Percentiles rank a stretch among this genome's conserved stretches.
Conservation (phyloP, 495 filamentous ascomycete species). For the Aspergillus affinis region DNA sequence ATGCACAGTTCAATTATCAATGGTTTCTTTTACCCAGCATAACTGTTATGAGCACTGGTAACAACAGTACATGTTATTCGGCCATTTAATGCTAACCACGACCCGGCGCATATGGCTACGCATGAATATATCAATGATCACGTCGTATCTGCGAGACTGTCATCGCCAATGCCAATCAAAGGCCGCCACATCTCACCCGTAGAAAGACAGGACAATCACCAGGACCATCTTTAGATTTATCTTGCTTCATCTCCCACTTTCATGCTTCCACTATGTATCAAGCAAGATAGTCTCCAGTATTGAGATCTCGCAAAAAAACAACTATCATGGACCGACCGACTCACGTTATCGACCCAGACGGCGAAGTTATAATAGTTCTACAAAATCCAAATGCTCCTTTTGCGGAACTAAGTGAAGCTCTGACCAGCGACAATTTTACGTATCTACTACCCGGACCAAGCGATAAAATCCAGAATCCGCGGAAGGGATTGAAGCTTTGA, state of each 20-base stretch:
- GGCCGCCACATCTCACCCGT: conserved; percentile 1
- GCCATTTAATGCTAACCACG: conserved; percentile 1
- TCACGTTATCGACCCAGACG: conserved; percentile 8
- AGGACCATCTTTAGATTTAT: conserved; percentile 5
- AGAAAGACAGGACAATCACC: neutral
- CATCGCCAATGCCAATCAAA: too few relatives aligned
- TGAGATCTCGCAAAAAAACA: too few relatives aligned
- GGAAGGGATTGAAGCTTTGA: neutral
- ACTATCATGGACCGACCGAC: neutral
- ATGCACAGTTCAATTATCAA: too few relatives aligned
- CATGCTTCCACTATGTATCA: neutral
- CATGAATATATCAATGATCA: neutral
- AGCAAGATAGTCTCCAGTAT: too few relatives aligned
- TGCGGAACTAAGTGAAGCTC: neutral
- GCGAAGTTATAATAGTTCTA: conserved; percentile 12
- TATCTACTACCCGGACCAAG: too few relatives aligned
- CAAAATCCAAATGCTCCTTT: conserved; percentile 6
- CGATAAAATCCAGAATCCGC: too few relatives aligned
- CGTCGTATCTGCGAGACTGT: conserved; percentile 1
- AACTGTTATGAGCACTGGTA: too few relatives aligned
- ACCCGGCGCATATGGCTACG: neutral
- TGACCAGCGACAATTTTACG: too few relatives aligned
- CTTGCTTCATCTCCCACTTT: neutral
- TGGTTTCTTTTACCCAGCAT: too few relatives aligned
- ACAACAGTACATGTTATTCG: neutral